A percentile compares a stretch with the other conserved stretches of the same genome.
Evolutionary conservation across 441 rosid species (phyloP).

Genomic region (Adansonia madagascariensis): DNA sequence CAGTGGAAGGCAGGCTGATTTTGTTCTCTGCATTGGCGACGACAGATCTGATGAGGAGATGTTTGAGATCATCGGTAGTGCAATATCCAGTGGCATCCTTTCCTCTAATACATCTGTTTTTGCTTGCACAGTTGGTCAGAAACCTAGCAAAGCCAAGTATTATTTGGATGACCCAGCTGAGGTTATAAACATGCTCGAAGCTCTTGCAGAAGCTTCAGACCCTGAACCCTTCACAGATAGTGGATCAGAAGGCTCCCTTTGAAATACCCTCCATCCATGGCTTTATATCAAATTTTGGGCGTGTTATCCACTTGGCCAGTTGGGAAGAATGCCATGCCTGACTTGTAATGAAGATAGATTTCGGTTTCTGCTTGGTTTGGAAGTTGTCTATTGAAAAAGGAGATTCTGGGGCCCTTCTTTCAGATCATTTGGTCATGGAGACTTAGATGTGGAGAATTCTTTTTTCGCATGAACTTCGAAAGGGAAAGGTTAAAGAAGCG

Average conservation of each 20-base stretch:
- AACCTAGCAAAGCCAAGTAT: constrained; percentile 96
- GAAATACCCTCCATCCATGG: constrained; percentile 15
- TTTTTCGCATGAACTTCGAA: constrained; percentile 16
- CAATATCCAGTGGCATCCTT: constrained; percentile 42
- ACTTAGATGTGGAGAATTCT: not conserved
- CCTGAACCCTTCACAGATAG: constrained; percentile 34
- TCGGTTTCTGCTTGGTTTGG: constrained; percentile 29
- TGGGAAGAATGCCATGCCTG: constrained; percentile 24
- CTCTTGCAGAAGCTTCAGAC: constrained; percentile 67
- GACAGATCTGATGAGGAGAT: constrained; percentile 83
- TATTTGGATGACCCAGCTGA: constrained; percentile 80
- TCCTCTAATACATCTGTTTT: constrained; percentile 50
- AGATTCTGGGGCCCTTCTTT: constrained; percentile 2
- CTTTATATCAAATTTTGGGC: constrained; percentile 22
- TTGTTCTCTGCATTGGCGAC: constrained; percentile 72
- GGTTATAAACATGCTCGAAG: constrained; percentile 59
- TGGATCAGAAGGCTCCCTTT: constrained; percentile 38
- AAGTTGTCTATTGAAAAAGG: constrained; percentile 20
- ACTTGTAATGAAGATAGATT: constrained; percentile 23
- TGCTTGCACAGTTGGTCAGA: constrained; percentile 91
- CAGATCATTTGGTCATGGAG: constrained; percentile 26
- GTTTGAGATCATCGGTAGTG: constrained; percentile 66
- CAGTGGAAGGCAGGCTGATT: constrained; percentile 53
- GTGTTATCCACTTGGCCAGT: constrained; percentile 7
- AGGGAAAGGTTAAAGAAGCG: not conserved